These are phyloP conservation scores for Trichosporon ovoides DNA, from an alignment of 1,284 basidiomycete genomes.

Conservation along the genomic window DNA sequence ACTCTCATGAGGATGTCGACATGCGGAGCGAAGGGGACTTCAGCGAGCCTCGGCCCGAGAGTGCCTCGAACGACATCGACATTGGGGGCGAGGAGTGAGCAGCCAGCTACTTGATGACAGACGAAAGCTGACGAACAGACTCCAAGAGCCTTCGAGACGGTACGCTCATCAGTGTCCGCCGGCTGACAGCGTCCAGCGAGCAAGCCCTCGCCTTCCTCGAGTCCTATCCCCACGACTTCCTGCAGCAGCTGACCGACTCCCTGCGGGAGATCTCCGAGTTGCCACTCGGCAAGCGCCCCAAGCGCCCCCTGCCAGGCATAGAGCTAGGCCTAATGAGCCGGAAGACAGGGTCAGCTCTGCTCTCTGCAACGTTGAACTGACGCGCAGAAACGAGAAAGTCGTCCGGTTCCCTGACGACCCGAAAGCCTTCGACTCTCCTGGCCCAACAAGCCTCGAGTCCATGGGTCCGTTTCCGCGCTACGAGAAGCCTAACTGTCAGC, in stretches of 20 bases:
- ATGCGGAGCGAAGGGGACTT: too few species aligned
- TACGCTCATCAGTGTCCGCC: background rate
- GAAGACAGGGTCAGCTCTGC: constrained; percentile 18
- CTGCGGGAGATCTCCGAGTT: background rate
- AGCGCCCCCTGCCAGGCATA: constrained; percentile 7
- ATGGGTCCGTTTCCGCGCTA: constrained; percentile 14
- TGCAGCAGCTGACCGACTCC: constrained; percentile 16
- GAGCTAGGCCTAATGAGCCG: constrained; percentile 10
- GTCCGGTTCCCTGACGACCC: constrained; percentile 34
- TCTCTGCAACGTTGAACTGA: background rate
- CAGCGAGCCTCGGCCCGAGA: background rate
- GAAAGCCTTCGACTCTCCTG: background rate
- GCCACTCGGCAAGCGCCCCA: constrained; percentile 1
- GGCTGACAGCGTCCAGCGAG: constrained; percentile 11
- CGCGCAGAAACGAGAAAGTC: constrained; percentile 25
- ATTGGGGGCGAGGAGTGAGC: background rate
- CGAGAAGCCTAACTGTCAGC: constrained; percentile 21
- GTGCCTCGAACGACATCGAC: background rate
- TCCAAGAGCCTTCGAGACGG: background rate
- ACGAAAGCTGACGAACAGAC: background rate
- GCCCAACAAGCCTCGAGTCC: constrained; percentile 18
- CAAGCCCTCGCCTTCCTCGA: constrained; percentile 25
- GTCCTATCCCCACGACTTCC: constrained; percentile 16
- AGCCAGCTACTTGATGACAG: too few species aligned
- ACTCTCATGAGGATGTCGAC: too few species aligned